Evolutionary conservation across 345 rosid genomes (phyloP).

Genomic region (Eucalyptus decipiens): DNA sequence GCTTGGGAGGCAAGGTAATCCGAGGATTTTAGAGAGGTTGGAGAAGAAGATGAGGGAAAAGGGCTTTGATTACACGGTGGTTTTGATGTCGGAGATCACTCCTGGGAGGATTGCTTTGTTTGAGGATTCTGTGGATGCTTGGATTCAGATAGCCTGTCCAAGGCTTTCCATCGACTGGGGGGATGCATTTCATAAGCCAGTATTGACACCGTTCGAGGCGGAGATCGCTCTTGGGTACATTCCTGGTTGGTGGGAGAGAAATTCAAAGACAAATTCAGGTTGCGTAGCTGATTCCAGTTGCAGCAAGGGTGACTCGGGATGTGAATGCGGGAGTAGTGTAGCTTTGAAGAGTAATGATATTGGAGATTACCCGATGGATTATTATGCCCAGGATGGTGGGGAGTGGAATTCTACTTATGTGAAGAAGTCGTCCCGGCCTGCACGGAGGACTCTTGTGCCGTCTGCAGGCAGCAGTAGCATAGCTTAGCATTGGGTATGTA

Average conservation of each 20-base stretch:
- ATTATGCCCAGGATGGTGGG: constrained; percentile 93
- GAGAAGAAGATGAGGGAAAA: constrained; percentile 67
- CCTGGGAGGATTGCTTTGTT: constrained; percentile 65
- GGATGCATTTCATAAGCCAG: constrained; percentile 71
- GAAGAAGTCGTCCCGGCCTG: constrained; percentile 45
- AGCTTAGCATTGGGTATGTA: background rate
- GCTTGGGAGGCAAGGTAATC: constrained; percentile 93
- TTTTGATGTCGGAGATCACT: constrained; percentile 85
- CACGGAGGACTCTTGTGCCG: constrained; percentile 9
- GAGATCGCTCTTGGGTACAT: constrained; percentile 70
- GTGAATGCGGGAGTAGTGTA: constrained; percentile 14
- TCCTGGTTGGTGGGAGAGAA: constrained; percentile 86
- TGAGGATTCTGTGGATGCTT: constrained; percentile 81
- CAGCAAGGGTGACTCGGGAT: background rate
- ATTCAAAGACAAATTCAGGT: background rate
- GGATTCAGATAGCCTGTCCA: constrained; percentile 96
- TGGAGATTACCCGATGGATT: constrained; percentile 93
- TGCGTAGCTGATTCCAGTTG: background rate
- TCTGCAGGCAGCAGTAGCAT: background rate
- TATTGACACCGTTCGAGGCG: constrained; percentile 81
- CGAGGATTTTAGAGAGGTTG: constrained; percentile 59
- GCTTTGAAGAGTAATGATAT: background rate
- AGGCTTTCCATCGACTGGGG: constrained; percentile 97
- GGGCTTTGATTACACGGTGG: constrained; percentile 41
- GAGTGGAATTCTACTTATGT: constrained; percentile 87